Conservation (phyloP, 2,329 filamentous ascomycete species). For the Diaporthe vexans region DNA sequence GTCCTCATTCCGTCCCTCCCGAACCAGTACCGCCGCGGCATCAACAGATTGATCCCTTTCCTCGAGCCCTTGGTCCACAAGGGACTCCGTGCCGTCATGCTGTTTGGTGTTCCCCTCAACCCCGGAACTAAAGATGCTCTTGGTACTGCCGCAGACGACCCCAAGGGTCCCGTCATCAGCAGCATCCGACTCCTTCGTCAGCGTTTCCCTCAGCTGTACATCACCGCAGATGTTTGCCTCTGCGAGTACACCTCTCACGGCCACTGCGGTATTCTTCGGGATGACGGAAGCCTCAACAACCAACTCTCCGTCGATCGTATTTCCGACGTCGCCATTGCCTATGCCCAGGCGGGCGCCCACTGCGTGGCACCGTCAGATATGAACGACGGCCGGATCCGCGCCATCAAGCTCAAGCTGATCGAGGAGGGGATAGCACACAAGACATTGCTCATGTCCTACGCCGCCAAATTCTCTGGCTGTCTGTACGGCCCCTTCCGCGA, state of each 20-base stretch:
- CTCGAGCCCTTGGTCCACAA: conserved; percentile 89
- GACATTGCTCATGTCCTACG: conserved; percentile 96
- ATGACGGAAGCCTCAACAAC: conserved; percentile 95
- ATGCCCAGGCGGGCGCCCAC: conserved; percentile 95
- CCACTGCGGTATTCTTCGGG: conserved; percentile 94
- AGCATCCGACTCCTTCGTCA: conserved; percentile 87
- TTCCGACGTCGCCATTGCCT: conserved; percentile 96
- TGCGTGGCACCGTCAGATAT: conserved; percentile 98
- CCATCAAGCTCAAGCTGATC: conserved; percentile 98
- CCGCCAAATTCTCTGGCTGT: conserved; percentile 97
- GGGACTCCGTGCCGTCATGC: conserved; percentile 91
- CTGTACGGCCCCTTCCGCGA: conserved; percentile 98
- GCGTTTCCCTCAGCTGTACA: conserved; percentile 90
- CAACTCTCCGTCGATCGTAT: conserved; percentile 93
- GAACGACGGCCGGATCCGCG: conserved; percentile 97
- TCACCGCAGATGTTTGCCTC: conserved; percentile 93
- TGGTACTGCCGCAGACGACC: conserved; percentile 93
- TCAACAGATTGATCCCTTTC: conserved; percentile 89
- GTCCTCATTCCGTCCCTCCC: conserved; percentile 90
- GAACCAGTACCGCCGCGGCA: conserved; percentile 87
- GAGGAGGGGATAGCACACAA: conserved; percentile 94
- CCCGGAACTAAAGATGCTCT: conserved; percentile 89
- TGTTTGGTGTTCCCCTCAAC: conserved; percentile 92
- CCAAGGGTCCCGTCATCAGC: conserved; percentile 90
- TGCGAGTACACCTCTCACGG: conserved; percentile 99